Base-by-base conservation (phyloP, 2,329 filamentous ascomycete genomes). In the Alternaria atra region DNA sequence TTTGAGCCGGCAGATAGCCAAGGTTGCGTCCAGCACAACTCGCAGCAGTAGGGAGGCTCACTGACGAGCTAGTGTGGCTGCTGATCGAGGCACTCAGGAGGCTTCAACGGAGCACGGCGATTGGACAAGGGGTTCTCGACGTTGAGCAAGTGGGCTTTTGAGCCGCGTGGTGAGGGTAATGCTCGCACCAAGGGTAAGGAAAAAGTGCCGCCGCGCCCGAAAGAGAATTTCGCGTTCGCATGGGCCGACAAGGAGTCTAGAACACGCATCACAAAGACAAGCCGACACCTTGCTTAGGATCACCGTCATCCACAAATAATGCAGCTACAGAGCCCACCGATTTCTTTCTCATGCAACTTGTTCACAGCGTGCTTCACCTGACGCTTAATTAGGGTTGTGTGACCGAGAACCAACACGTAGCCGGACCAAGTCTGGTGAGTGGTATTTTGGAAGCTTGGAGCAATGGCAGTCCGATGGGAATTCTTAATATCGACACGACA, bases 181-280 rank as follows among this genome's bases (percentile, higher is more conserved):
- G 57, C 60, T 61, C 59, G 67, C 67, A 66, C 61, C 64, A 34
- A n/a, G 46, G 20, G 13, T 61, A 35, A 69, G 65, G 66, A 65
- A 67, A 58, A 67, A 61, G 54, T 67, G 66, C 68, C 67, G 70
- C 65, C 57, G 56, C 67, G 65, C 54, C 70, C 69, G 66, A 64
- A 67, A 67, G 65, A 68, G 65, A 69, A 68, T 63, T 70, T 64
- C 62, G 65, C 57, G 65, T 76, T 70, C 65, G 67, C 58, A 56
- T 67, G 25, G 61, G 54, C 50, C 66, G 68, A 67, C 64, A 59
- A 59, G 48, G 62, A 73, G 72, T 77, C 75, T 77, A 77, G 75
- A 77, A 74, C 74, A 66, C 60, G 64, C 63, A 65, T 55, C 61
- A 66, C 52, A 46, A 43, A 68, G 55, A 44, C 58, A 40, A 43